A percentile compares a stretch with the other conserved stretches of the same genome.
These are phyloP conservation scores for Solanum verrucosum DNA, from an alignment of 257 asterid species.

Conservation along the genomic window DNA sequence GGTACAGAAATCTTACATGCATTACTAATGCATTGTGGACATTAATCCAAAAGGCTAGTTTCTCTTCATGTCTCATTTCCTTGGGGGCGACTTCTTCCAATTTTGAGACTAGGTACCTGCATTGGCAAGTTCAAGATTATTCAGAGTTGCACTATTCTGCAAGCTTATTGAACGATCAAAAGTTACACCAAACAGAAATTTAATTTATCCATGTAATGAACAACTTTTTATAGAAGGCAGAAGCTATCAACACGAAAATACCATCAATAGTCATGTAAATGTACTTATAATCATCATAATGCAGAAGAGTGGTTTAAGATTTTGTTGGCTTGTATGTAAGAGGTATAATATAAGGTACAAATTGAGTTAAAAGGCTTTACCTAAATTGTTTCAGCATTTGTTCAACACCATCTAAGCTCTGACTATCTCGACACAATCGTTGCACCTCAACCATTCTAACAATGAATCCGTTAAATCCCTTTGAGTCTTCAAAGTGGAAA, in stretches of 20 bases:
- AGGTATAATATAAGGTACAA: not conserved
- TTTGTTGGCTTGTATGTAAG: not conserved
- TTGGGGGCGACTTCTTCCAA: constrained; percentile 63
- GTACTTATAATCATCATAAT: not conserved
- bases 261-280: not conserved
- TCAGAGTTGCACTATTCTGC: not conserved
- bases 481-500: constrained; percentile 17
- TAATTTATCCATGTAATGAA: not conserved
- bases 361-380: constrained; percentile 12
- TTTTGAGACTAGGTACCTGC: constrained; percentile 56
- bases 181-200: not conserved
- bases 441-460: constrained; percentile 42
- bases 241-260: not conserved
- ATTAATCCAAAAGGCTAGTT: constrained; percentile 88
- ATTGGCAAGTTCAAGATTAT: not conserved
- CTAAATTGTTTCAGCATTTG: constrained; percentile 47
- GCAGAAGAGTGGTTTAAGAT: not conserved
- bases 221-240: not conserved
- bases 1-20: constrained; percentile 48
- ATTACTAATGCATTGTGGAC: constrained; percentile 89
- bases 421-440: constrained; percentile 40
- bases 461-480: constrained; percentile 23
- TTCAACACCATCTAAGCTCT: constrained; percentile 42
- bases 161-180: not conserved
- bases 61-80: constrained; percentile 69